phyloP scores from a whole-genome alignment of 345 rosid genomes.

The Heritiera fomes region DNA sequence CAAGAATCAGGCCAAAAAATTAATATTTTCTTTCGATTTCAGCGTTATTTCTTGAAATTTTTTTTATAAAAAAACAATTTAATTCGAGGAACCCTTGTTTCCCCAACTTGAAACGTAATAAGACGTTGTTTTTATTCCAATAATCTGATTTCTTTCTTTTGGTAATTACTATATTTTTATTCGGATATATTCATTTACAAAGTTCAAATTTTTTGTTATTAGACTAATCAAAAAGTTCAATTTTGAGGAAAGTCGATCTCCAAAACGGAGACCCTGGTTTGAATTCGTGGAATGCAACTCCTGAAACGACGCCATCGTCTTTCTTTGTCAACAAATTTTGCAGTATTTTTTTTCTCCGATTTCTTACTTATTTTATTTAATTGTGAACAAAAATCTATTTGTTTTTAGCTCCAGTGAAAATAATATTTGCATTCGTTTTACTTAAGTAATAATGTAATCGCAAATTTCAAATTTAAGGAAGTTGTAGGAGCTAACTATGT shows the following conservation, averaged over 20 bases:
- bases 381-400: background rate
- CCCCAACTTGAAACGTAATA: conserved; percentile 1
- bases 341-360: background rate
- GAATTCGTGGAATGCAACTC: background rate
- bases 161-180: background rate
- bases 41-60: background rate
- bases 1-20: background rate
- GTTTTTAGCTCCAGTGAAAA: background rate
- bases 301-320: background rate
- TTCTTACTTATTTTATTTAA: too few relatives aligned
- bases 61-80: background rate
- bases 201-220: background rate
- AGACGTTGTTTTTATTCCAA: conserved; percentile 1
- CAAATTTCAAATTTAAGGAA: background rate
- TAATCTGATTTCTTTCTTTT: background rate
- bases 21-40: background rate
- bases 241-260: background rate
- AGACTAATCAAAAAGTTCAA: conserved; percentile 1
- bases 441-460: background rate
- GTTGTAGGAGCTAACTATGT: background rate
- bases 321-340: conserved; percentile 9
- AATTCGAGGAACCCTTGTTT: conserved; percentile 10
- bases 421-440: background rate
- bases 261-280: background rate
- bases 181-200: background rate